phyloP scores from a whole-genome alignment of 192 early-diverging fungal species.

The Coemansia sp. region DNA sequence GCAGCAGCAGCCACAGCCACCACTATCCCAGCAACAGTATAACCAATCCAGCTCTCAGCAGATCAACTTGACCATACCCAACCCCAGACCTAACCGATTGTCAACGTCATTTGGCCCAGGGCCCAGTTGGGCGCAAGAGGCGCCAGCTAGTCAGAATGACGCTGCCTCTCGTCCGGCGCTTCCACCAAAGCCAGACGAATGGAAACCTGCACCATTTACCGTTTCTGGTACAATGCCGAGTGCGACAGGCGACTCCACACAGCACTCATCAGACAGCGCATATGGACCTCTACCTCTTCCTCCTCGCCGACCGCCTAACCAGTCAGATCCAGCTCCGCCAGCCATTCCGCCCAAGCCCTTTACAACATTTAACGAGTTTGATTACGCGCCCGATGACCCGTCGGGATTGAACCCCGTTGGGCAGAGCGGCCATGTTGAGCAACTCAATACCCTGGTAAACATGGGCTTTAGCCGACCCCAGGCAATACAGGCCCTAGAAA shows the following conservation, averaged over 20 bases:
- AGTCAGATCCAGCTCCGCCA: constrained; percentile 16
- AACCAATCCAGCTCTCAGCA: not conserved
- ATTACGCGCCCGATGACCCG: constrained; percentile 31
- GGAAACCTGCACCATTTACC: constrained; percentile 10
- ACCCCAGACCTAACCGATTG: constrained; percentile 1
- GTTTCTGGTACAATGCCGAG: not conserved
- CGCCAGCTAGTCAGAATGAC: not conserved
- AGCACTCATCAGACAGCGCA: not conserved
- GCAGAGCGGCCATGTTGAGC: constrained; percentile 35
- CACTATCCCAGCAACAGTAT: not conserved
- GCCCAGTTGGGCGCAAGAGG: not conserved
- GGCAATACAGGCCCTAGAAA: constrained; percentile 63
- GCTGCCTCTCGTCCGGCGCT: constrained; percentile 10
- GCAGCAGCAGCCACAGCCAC: constrained; percentile 3
- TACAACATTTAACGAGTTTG: constrained; percentile 45
- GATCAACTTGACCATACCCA: not conserved
- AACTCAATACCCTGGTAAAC: constrained; percentile 55
- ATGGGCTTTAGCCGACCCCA: constrained; percentile 72
- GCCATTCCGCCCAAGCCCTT: constrained; percentile 46
- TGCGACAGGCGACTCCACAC: not conserved
- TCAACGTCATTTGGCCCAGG: constrained; percentile 21
- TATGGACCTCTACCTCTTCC: not conserved
- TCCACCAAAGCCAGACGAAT: constrained; percentile 45
- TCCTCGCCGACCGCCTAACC: constrained; percentile 9
- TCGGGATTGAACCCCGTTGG: constrained; percentile 6